Evolutionary conservation across 116 monocot species (phyloP).

Genomic region (Cymodocea nodosa): DNA sequence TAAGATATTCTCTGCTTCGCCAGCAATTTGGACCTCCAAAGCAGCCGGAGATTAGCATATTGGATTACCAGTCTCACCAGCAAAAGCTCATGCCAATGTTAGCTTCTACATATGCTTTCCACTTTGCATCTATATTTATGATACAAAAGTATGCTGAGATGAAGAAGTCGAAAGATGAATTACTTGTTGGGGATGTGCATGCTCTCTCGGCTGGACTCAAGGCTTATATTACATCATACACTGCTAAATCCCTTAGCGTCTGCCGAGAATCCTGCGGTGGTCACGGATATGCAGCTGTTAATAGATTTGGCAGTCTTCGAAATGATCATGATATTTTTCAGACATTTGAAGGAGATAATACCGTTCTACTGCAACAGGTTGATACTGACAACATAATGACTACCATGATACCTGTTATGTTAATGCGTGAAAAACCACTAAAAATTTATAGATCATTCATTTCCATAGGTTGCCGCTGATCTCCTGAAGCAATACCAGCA

Average conservation of each 20-base stretch:
- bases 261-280: conserved; percentile 94
- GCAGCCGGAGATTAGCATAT: conserved; percentile 70
- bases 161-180: conserved; percentile 76
- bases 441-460: conserved; percentile 6
- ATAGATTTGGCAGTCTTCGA: conserved; percentile 64
- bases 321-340: conserved; percentile 98
- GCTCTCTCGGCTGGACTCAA: conserved; percentile 86
- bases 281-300: conserved; percentile 95
- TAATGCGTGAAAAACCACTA: neutral
- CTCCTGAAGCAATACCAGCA: conserved; percentile 85
- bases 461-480: conserved; percentile 68
- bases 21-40: conserved; percentile 94
- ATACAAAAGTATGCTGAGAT: conserved; percentile 70
- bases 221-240: conserved; percentile 80
- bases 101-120: conserved; percentile 83
- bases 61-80: conserved; percentile 97
- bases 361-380: conserved; percentile 96
- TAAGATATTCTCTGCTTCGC: conserved; percentile 79
- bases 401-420: neutral
- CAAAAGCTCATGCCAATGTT: conserved; percentile 97
- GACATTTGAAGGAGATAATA: conserved; percentile 98
- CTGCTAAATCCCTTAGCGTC: conserved; percentile 70
- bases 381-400: neutral
- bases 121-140: conserved; percentile 60
- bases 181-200: conserved; percentile 71